phyloP scores from a whole-genome alignment of 179 eudicot genomes.

The Gypsophila paniculata region DNA sequence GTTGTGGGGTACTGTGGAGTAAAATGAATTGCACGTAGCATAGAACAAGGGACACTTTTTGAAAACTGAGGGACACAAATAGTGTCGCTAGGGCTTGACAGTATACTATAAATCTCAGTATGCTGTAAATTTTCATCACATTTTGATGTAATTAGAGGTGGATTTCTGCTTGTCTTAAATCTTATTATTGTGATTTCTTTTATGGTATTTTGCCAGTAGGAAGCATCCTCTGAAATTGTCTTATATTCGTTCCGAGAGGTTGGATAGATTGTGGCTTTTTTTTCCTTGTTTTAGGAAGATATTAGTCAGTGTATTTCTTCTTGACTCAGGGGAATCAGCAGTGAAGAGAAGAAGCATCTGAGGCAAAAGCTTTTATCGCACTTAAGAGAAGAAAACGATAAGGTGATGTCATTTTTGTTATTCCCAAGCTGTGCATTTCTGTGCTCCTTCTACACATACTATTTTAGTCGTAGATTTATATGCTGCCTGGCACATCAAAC shows the following conservation, averaged over 20 bases:
- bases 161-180: background rate
- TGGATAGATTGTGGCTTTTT: background rate
- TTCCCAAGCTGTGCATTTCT: slow-evolving; percentile 5
- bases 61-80: background rate
- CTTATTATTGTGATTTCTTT: background rate
- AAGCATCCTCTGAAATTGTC: background rate
- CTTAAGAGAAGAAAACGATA: slow-evolving; percentile 89
- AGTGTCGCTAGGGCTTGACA: background rate
- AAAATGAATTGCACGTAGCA: background rate
- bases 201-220: background rate
- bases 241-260: background rate
- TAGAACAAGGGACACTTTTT: background rate
- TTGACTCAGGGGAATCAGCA: slow-evolving; percentile 70
- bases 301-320: slow-evolving; percentile 16
- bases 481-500: background rate
- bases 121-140: background rate
- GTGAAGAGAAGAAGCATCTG: slow-evolving; percentile 73
- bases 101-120: background rate
- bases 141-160: background rate
- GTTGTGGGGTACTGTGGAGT: background rate
- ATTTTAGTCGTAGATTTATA: background rate
- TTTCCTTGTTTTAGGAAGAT: background rate
- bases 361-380: slow-evolving; percentile 76
- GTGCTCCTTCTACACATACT: background rate
- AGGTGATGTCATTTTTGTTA: slow-evolving; percentile 40